phyloP scores from a whole-genome alignment of 306 rosid genomes.

The Rubus parviflorus region DNA sequence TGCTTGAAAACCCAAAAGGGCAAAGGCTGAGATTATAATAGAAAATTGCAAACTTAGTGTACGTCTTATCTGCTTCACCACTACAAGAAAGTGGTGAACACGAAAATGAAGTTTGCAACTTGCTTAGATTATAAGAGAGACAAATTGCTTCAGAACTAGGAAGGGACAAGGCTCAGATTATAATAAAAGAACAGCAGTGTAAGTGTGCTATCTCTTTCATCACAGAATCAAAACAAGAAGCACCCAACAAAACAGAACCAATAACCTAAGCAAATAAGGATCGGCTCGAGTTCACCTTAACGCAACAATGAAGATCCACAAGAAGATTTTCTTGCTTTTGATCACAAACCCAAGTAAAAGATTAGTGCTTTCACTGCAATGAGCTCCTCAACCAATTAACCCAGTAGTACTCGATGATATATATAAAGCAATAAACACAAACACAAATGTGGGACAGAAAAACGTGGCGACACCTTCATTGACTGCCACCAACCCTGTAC shows the following conservation, averaged over 20 bases:
- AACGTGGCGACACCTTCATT: background rate
- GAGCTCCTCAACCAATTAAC: conserved; percentile 6
- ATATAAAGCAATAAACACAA: background rate
- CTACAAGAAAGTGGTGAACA: background rate
- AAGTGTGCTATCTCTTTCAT: background rate
- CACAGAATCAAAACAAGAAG: background rate
- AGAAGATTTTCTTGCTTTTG: background rate
- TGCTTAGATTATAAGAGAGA: background rate
- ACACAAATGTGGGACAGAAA: background rate
- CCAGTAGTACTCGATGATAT: background rate
- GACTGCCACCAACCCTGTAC: conserved; percentile 13
- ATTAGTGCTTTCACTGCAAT: conserved; percentile 8
- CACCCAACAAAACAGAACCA: conserved; percentile 21
- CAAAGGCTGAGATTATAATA: background rate
- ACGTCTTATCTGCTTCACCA: background rate
- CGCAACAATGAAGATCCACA: background rate
- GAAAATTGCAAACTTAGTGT: background rate
- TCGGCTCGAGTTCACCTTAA: conserved; percentile 20
- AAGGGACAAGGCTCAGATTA: conserved; percentile 1
- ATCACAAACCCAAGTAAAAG: conserved; percentile 3
- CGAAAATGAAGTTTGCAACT: background rate
- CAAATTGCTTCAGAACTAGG: background rate
- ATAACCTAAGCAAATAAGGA: background rate
- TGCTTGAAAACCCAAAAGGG: background rate
- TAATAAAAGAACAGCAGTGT: background rate